Evolutionary conservation across 306 rosid genomes (phyloP), one percentile per base, ranked within the genome.

Genomic region (Dryas drummondii): DNA sequence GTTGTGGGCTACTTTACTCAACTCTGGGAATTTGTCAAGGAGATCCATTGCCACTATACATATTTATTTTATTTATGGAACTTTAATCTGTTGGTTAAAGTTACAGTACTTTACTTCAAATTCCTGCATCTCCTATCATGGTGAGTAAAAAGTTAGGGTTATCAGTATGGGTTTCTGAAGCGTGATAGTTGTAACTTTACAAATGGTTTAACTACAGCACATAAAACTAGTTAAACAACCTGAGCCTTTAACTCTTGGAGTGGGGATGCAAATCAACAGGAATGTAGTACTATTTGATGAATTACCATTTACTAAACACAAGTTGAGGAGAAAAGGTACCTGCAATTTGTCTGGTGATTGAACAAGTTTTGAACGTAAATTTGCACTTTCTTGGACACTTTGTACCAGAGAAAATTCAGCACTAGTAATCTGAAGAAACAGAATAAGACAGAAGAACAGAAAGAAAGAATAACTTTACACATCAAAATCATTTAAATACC

Each of bases 301-400:
- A 68, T 2, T 42, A 16, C 57, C 40, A 32, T 45, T 64, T 2
- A 11, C 6, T 4, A n/a, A 11, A 61, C 32, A 6, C 8, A 32
- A 60, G 7, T 68, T 4, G n/a, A 51, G 37, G 16, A 72, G 49
- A 56, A 44, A 54, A 42, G n/a, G 15, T 50, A 93, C 97, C 96
- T 91, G 93, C 78, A 94, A 77, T 83, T 90, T 94, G 85, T 94
- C 94, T 42, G 97, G 98, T 11, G 98, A 94, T 37, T 94, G 97
- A 47, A 84, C 93, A 65, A 94, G 77, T 82, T 81, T 90, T 10
- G 97, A 90, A 19, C 90, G 94, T 73, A 91, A 82, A 76, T 84
- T 91, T 73, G 87, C 93, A 85, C 81, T 94, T 72, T 94, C 97
- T 80, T 86, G 93, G 66, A 80, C 96, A 84, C 76, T 84, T 87